Percentiles rank a stretch among this genome's conserved stretches.
phyloP scores from a whole-genome alignment of 2,329 filamentous ascomycete species.

The Zymoseptoria ardabiliae region DNA sequence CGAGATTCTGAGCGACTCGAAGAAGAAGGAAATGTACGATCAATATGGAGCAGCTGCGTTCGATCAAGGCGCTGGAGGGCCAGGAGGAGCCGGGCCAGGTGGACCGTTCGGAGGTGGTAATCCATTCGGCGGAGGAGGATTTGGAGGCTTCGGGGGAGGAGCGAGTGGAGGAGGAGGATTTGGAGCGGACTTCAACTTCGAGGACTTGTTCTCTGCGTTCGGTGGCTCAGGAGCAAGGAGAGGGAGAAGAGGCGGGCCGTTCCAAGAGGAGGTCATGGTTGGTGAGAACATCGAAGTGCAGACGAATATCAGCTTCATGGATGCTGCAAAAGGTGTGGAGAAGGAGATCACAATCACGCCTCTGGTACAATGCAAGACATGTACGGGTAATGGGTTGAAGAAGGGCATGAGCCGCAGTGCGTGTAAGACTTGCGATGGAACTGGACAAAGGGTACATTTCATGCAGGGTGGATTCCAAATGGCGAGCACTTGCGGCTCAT shows the following conservation, averaged over 20 bases:
- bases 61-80: constrained; percentile 56
- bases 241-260: constrained; percentile 53
- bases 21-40: constrained; percentile 90
- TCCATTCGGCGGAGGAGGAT: constrained; percentile 51
- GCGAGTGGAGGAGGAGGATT: constrained; percentile 49
- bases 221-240: constrained; percentile 52
- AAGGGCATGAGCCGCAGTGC: constrained; percentile 62
- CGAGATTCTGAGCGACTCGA: constrained; percentile 82
- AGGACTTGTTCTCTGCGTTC: constrained; percentile 90
- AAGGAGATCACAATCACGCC: constrained; percentile 87
- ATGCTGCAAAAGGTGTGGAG: constrained; percentile 82
- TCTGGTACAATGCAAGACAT: constrained; percentile 72
- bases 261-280: constrained; percentile 75
- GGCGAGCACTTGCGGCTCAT: constrained; percentile 77
- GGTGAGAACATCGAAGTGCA: constrained; percentile 95
- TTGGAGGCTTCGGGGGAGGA: constrained; percentile 40
- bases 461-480: constrained; percentile 95
- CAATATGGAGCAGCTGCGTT: constrained; percentile 78
- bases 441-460: constrained; percentile 78
- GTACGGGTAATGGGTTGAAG: constrained; percentile 77
- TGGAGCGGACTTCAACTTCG: constrained; percentile 77
- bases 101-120: constrained; percentile 55
- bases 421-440: constrained; percentile 77
- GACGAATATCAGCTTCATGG: constrained; percentile 87
- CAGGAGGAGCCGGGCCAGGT: constrained; percentile 56